Evolutionary conservation across 169 alveolate genomes (phyloP).

Genomic region (Plasmodium reichenowi): DNA sequence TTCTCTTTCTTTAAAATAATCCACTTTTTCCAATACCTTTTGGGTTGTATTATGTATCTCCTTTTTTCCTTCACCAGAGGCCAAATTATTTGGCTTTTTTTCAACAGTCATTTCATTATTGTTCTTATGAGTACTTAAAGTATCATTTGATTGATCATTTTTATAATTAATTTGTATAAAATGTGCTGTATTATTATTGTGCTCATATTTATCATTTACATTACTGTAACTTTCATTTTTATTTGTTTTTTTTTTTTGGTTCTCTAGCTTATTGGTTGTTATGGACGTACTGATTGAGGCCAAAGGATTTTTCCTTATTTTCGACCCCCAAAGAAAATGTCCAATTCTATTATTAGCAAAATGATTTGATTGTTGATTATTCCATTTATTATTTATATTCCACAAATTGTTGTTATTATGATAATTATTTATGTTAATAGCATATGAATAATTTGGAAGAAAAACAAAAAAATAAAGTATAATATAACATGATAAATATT

Average conservation of each 20-base stretch:
- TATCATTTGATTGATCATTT: background rate
- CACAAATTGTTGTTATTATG: background rate
- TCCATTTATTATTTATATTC: background rate
- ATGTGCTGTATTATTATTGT: background rate
- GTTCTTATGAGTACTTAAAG: background rate
- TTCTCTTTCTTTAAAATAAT: background rate
- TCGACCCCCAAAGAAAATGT: conserved; percentile 8
- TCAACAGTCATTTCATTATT: background rate
- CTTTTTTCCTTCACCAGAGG: background rate
- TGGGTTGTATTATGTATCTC: background rate
- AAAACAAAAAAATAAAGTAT: conserved; percentile 8
- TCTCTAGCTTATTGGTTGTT: background rate
- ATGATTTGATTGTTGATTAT: background rate
- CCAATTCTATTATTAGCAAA: background rate
- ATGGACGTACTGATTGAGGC: conserved; percentile 5
- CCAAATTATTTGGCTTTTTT: background rate
- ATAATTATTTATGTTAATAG: conserved; percentile 7
- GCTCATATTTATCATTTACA: background rate
- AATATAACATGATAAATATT: conserved; percentile 1
- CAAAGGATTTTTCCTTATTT: conserved; percentile 14
- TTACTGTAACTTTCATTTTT: background rate
- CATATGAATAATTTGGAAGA: background rate
- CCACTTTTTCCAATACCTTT: background rate
- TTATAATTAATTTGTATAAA: background rate
- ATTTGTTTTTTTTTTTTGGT: background rate